Conservation (phyloP, 331 rosid genomes). For the Malus hybrid region DNA sequence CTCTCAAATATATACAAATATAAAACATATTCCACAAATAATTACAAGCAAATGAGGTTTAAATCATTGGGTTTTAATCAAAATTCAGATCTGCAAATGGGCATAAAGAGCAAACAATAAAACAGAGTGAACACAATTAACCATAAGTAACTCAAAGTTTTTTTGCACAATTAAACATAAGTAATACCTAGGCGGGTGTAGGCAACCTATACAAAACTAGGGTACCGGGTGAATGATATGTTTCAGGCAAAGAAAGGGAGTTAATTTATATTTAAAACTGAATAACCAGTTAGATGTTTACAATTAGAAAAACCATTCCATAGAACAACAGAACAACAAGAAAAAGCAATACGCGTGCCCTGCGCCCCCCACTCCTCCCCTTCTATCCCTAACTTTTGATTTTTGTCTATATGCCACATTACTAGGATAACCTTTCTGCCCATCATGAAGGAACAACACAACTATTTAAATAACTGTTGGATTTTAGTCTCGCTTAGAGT, state of each 20-base stretch:
- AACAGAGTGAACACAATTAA: too few species aligned
- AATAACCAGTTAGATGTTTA: neutral
- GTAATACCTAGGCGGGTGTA: neutral
- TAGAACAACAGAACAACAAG: neutral
- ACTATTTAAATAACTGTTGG: neutral
- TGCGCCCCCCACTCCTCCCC: neutral
- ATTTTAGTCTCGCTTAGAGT: neutral
- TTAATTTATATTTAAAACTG: neutral
- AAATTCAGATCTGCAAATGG: too few species aligned
- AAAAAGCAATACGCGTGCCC: neutral
- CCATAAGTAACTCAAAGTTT: too few species aligned
- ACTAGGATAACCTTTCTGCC: neutral
- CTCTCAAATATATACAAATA: too few species aligned
- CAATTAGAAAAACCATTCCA: neutral
- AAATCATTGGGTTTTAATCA: too few species aligned
- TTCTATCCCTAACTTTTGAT: neutral
- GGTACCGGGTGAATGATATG: neutral
- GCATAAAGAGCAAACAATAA: too few species aligned
- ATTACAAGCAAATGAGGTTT: too few species aligned
- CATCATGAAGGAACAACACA: neutral
- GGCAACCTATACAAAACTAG: neutral
- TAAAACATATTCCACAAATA: too few species aligned
- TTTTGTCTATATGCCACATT: neutral
- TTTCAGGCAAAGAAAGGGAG: neutral
- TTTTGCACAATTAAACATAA: too few species aligned